These are phyloP conservation scores for Globisporangium nunn DNA, from an alignment of 352 stramenopile genomes.

Conservation along the genomic window DNA sequence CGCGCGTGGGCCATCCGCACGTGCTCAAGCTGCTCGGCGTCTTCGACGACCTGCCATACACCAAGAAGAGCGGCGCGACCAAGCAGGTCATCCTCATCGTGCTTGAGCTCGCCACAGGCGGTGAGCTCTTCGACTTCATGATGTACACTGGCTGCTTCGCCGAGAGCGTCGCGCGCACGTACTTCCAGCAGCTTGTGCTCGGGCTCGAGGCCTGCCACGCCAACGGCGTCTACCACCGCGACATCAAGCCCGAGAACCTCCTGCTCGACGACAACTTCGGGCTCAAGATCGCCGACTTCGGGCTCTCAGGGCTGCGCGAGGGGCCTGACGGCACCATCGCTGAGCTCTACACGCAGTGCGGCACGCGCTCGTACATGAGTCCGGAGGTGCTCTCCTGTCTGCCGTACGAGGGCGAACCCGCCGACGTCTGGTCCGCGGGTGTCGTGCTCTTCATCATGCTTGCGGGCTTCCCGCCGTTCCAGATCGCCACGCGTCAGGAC, in stretches of 20 bases:
- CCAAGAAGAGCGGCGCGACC: conserved; percentile 62
- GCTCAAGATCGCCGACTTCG: conserved; percentile 95
- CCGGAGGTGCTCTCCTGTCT: conserved; percentile 85
- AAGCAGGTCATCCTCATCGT: conserved; percentile 87
- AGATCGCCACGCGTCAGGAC: conserved; percentile 82
- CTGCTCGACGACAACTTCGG: conserved; percentile 77
- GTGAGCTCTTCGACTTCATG: conserved; percentile 91
- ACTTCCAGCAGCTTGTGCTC: conserved; percentile 83
- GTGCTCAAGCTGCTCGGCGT: conserved; percentile 78
- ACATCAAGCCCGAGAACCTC: conserved; percentile 94
- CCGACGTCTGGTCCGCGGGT: conserved; percentile 89
- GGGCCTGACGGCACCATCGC: conserved; percentile 44
- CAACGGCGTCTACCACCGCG: conserved; percentile 85
- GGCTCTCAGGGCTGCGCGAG: conserved; percentile 87
- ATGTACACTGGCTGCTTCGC: conserved; percentile 90
- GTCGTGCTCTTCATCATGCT: conserved; percentile 94
- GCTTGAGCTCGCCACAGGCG: conserved; percentile 79
- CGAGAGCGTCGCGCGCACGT: conserved; percentile 80
- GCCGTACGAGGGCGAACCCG: conserved; percentile 80
- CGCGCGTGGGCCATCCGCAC: conserved; percentile 72
- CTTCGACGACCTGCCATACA: conserved; percentile 62
- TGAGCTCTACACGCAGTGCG: conserved; percentile 86
- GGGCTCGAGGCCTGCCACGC: conserved; percentile 78
- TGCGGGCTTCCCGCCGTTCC: conserved; percentile 89
- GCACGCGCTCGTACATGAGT: conserved; percentile 90